Evolutionary conservation across 176 grass and related monocot species (phyloP).

Genomic region (Eremochloa ophiuroides): DNA sequence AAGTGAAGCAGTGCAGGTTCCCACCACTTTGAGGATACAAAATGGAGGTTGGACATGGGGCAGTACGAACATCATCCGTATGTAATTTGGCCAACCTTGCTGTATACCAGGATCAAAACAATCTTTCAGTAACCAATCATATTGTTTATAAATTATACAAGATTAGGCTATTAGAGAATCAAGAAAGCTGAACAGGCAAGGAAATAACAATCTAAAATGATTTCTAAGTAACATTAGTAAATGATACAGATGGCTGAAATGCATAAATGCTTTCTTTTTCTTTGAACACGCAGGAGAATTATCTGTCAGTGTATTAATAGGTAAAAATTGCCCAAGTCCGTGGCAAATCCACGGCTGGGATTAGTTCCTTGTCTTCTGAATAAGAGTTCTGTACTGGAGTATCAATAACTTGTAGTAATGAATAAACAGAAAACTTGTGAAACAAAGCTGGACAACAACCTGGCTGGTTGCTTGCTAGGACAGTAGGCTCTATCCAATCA

Average conservation of each 20-base stretch:
- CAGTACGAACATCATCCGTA: conserved; percentile 49
- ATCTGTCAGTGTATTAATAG: not conserved
- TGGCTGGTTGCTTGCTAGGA: conserved; percentile 40
- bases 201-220: conserved; percentile 7
- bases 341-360: not conserved
- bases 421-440: conserved; percentile 13
- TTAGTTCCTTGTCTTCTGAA: not conserved
- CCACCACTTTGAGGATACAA: conserved; percentile 70
- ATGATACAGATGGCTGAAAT: not conserved
- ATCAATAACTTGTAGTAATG: not conserved
- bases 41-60: conserved; percentile 56
- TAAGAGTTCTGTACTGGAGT: not conserved
- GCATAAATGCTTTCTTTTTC: not conserved
- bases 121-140: conserved; percentile 4
- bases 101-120: conserved; percentile 29
- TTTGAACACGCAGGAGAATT: not conserved
- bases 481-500: conserved; percentile 80
- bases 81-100: conserved; percentile 67
- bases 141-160: not conserved
- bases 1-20: conserved; percentile 75
- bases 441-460: conserved; percentile 34
- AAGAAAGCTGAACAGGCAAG: not conserved
- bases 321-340: not conserved
- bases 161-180: not conserved
- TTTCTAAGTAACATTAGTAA: not conserved